Conservation (phyloP, 805 yeast species). For the Pichia ethanolica region DNA sequence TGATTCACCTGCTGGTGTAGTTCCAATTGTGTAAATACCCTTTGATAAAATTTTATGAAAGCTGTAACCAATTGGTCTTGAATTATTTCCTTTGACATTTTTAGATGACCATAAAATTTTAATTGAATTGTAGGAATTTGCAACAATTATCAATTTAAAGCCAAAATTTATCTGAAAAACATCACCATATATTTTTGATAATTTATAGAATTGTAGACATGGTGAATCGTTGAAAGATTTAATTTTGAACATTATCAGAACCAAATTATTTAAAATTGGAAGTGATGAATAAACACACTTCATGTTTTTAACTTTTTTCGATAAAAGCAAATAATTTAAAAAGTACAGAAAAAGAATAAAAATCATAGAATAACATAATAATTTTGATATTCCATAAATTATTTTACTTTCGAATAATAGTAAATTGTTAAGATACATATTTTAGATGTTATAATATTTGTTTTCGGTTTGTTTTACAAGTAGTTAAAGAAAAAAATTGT, state of each 20-base stretch:
- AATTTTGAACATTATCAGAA: conserved; percentile 22
- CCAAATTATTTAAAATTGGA: conserved; percentile 24
- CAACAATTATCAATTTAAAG: conserved; percentile 47
- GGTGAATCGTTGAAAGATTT: conserved; percentile 29
- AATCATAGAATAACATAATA: background rate
- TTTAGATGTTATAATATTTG: background rate
- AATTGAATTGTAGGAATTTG: conserved; percentile 54
- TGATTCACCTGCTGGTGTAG: conserved; percentile 50
- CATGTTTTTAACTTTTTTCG: conserved; percentile 15
- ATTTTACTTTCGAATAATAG: no score
- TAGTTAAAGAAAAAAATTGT: no score
- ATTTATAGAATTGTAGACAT: conserved; percentile 36
- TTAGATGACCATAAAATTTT: conserved; percentile 42
- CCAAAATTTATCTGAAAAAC: conserved; percentile 65
- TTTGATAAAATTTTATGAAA: conserved; percentile 57
- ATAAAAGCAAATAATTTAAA: background rate
- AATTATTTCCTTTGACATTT: conserved; percentile 46
- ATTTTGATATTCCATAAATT: no score
- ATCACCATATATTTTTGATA: conserved; percentile 37
- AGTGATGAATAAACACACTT: conserved; percentile 14
- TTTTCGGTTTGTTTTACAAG: no score
- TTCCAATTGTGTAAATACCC: conserved; percentile 56
- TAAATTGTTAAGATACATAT: background rate
- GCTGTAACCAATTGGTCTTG: conserved; percentile 60
- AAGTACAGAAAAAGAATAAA: background rate